Percentiles rank a stretch among this genome's conserved stretches.
phyloP scores from a whole-genome alignment of 208 protist genomes.

The Leishmania tropica region DNA sequence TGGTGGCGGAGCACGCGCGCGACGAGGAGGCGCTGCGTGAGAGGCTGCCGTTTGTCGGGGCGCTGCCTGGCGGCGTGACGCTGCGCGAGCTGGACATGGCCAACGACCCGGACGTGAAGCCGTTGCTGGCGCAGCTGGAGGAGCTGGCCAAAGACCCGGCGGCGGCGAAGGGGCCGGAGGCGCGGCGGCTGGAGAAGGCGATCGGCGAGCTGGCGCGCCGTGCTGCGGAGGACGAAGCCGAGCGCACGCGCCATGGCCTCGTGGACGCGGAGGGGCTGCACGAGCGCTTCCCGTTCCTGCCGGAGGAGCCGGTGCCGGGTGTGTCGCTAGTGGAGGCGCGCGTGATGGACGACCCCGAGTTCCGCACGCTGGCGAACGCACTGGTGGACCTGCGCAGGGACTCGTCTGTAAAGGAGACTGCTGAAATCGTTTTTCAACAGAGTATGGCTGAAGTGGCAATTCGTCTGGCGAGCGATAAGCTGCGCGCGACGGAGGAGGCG shows the following conservation, averaged over 20 bases:
- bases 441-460: neutral
- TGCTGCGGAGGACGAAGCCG: constrained; percentile 44
- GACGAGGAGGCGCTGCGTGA: constrained; percentile 34
- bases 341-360: constrained; percentile 45
- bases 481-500: constrained; percentile 35
- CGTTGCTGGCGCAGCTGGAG: constrained; percentile 36
- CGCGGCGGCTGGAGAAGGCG: constrained; percentile 46
- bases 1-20: constrained; percentile 9
- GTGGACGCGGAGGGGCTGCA: constrained; percentile 39
- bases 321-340: constrained; percentile 40
- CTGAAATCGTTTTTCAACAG: neutral
- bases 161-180: constrained; percentile 25
- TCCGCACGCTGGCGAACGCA: constrained; percentile 42
- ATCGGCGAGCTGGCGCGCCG: constrained; percentile 39
- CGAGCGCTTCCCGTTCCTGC: constrained; percentile 44
- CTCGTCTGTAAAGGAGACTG: neutral
- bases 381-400: constrained; percentile 36
- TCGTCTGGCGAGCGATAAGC: constrained; percentile 22
- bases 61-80: constrained; percentile 30
- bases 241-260: constrained; percentile 19
- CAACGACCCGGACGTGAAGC: constrained; percentile 29
- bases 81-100: constrained; percentile 40
- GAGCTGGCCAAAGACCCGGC: constrained; percentile 37
- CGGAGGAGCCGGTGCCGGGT: constrained; percentile 44
- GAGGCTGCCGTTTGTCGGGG: constrained; percentile 34